phyloP scores from a whole-genome alignment of 1,139 yeast species.

The Nakaseomyces bracarensis region DNA sequence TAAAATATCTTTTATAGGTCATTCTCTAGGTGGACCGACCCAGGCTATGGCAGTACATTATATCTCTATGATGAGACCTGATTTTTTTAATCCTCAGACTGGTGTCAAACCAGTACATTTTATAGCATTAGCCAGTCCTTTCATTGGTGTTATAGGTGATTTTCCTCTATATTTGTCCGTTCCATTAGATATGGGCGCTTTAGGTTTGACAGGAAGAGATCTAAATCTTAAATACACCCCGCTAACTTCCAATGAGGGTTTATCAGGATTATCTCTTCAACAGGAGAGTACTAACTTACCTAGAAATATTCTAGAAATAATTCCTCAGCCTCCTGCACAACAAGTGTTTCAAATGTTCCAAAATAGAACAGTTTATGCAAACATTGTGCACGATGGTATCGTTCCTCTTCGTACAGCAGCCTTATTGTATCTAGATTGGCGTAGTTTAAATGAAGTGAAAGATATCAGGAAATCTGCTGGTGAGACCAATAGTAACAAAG shows the following conservation, averaged over 20 bases:
- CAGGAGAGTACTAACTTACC: slow-evolving; percentile 8
- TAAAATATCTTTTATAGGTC: slow-evolving; percentile 55
- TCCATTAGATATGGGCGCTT: slow-evolving; percentile 53
- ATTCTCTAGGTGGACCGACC: slow-evolving; percentile 59
- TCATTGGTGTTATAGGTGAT: slow-evolving; percentile 54
- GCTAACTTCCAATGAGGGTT: slow-evolving; percentile 21
- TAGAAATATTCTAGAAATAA: slow-evolving; percentile 44
- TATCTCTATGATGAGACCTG: slow-evolving; percentile 42
- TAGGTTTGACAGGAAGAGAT: slow-evolving; percentile 60
- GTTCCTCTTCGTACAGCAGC: slow-evolving; percentile 56
- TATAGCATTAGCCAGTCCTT: slow-evolving; percentile 52
- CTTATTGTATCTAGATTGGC: slow-evolving; percentile 49
- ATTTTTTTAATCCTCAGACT: slow-evolving; percentile 38
- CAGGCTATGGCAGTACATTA: slow-evolving; percentile 58
- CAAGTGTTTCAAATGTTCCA: slow-evolving; percentile 40
- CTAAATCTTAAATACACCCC: slow-evolving; percentile 39
- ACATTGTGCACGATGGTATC: slow-evolving; percentile 51
- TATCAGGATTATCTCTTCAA: slow-evolving; percentile 13
- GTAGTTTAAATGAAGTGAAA: slow-evolving; percentile 45
- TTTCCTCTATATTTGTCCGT: slow-evolving; percentile 50
- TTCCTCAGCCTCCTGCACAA: slow-evolving; percentile 49
- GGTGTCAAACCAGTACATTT: slow-evolving; percentile 47
- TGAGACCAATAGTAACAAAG: neutral
- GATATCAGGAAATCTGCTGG: slow-evolving; percentile 32
- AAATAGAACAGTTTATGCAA: slow-evolving; percentile 50